A percentile compares a stretch with the other conserved stretches of the same genome.
phyloP scores from a whole-genome alignment of 441 rosid genomes.

The Gossypium schwendimanii region DNA sequence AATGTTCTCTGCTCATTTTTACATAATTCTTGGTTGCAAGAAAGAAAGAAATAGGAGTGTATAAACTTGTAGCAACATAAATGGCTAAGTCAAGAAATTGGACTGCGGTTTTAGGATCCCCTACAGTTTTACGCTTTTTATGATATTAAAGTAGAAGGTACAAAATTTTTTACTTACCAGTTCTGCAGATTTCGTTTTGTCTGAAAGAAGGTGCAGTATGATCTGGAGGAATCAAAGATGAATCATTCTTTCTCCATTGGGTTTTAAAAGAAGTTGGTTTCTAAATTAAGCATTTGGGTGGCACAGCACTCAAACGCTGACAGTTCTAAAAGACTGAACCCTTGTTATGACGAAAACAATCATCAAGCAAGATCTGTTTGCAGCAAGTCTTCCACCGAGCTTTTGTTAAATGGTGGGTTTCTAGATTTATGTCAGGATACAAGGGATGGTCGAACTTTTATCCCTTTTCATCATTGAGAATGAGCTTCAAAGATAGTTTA shows the following conservation, averaged over 20 bases:
- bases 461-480: not conserved
- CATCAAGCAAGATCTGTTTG: not conserved
- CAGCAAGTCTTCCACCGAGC: not conserved
- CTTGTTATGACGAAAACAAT: constrained; percentile 1
- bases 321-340: not conserved
- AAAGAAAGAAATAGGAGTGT: not conserved
- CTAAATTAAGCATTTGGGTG: not conserved
- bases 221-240: not conserved
- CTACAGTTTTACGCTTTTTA: not conserved
- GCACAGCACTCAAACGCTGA: not conserved
- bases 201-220: not conserved
- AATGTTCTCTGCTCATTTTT: not conserved
- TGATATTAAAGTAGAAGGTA: not conserved
- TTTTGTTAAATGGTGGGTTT: not conserved
- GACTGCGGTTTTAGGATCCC: not conserved
- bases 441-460: not conserved
- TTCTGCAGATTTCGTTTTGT: not conserved
- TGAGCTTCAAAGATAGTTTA: not conserved
- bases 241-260: constrained; percentile 1
- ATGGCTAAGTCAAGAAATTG: not conserved
- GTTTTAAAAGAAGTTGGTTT: not conserved
- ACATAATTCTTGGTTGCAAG: not conserved
- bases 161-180: not conserved
- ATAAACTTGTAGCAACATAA: not conserved
- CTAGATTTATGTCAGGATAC: not conserved